phyloP scores from a whole-genome alignment of 2,329 filamentous ascomycete genomes.

The Mollisia scopiformis region DNA sequence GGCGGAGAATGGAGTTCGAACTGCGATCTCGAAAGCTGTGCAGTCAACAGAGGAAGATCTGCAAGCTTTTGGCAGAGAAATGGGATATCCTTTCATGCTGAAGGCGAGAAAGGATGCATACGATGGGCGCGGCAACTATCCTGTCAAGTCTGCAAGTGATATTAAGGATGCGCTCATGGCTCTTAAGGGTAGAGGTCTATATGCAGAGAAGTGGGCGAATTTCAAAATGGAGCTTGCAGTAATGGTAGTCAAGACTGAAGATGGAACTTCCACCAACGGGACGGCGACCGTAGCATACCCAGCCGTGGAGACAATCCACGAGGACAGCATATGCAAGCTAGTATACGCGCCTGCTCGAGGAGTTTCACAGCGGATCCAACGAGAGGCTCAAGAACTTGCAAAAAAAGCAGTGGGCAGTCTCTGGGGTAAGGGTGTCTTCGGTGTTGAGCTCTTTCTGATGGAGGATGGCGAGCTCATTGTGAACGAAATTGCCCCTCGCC shows the following conservation, averaged over 20 bases:
- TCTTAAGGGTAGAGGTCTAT: conserved; percentile 73
- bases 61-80: conserved; percentile 60
- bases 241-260: conserved; percentile 90
- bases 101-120: conserved; percentile 91
- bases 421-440: conserved; percentile 89
- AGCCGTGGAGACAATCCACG: conserved; percentile 90
- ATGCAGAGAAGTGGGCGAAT: conserved; percentile 80
- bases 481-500: conserved; percentile 51
- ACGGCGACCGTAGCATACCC: conserved; percentile 72
- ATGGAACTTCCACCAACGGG: conserved; percentile 50
- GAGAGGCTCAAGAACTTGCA: conserved; percentile 75
- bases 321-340: conserved; percentile 93
- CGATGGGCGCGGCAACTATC: conserved; percentile 81
- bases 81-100: conserved; percentile 88
- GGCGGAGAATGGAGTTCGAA: conserved; percentile 66
- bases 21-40: conserved; percentile 67
- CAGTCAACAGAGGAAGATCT: conserved; percentile 59
- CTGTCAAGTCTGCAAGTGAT: conserved; percentile 60
- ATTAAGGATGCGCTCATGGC: conserved; percentile 69
- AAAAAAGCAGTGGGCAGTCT: conserved; percentile 78
- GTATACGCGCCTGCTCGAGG: conserved; percentile 83
- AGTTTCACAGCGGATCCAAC: conserved; percentile 61
- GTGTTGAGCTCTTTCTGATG: conserved; percentile 93
- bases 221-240: conserved; percentile 89
- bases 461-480: conserved; percentile 71